Evolutionary conservation across 257 asterid genomes (phyloP), one percentile per base, ranked within the genome.

Genomic region (Nicotiana noctiflora): DNA sequence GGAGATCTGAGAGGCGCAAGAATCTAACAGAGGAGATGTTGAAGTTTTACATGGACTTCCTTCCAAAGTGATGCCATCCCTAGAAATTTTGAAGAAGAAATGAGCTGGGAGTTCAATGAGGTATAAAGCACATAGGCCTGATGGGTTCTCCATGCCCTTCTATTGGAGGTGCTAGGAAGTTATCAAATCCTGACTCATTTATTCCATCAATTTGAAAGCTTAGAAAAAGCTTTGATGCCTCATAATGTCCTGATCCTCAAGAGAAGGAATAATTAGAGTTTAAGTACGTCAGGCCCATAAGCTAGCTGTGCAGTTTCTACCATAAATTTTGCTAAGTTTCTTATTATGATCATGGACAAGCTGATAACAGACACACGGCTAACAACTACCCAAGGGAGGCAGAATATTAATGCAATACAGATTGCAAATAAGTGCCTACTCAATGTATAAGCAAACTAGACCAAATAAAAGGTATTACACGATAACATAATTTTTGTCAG

Each of bases 321-420:
- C 17, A 11, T 40, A 68, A 6, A 34, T 51, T 51, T n/a, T 40
- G 56, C 13, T 68, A 17, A 68, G 32, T 68, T 40, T 55, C 77
- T 68, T 29, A 19, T 18, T 68, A 44, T 40, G 77, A 57, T 40
- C 12, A 68, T 68, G 57, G 76, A 18, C 19, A 68, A 68, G 55
- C 11, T 19, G 29, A 40, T 18, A 37, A 68, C 76, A 68, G 6
- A 23, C 32, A 68, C 76, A 68, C 12, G 40, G 56, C 10, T 68
- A 68, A 37, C 32, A 68, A n/a, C 19, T 40, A 68, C 76, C 52
- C 56, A 68, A 67, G 76, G 76, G 76, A 68, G 32, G 31, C 76
- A 68, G 56, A 68, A 19, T 21, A 34, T 40, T 68, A 11, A n/a
- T 68, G 76, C 76, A 40, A 40, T 19, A 40, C 21, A 19, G 76